Percentiles rank a stretch among this genome's conserved stretches.
These are phyloP conservation scores for Nematocida parisii DNA, from an alignment of 371 early-diverging fungal species.

Conservation along the genomic window DNA sequence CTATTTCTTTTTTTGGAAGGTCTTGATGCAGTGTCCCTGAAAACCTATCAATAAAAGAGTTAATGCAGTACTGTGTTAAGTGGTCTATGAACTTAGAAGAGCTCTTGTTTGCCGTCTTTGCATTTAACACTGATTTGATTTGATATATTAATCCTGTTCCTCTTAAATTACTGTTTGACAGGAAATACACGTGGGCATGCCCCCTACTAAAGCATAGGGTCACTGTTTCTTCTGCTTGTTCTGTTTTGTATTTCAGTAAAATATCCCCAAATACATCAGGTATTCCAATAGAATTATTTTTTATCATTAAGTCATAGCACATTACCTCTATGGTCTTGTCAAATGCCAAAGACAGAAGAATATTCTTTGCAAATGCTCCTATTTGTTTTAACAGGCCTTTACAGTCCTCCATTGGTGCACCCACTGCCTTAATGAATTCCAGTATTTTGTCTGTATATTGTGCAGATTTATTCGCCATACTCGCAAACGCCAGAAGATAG, in stretches of 20 bases:
- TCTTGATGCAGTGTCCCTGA: too few relatives aligned
- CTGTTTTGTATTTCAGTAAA: background rate
- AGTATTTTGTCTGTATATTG: too few relatives aligned
- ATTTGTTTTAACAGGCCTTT: background rate
- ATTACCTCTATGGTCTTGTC: background rate
- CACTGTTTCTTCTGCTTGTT: background rate
- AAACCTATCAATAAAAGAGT: too few relatives aligned
- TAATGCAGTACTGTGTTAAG: background rate
- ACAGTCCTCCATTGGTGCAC: background rate
- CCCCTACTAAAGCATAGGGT: background rate
- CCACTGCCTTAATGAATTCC: too few relatives aligned
- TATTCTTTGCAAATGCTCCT: background rate
- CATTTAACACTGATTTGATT: background rate
- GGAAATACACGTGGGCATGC: background rate
- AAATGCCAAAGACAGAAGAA: background rate
- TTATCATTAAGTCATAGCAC: background rate
- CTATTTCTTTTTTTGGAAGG: too few relatives aligned
- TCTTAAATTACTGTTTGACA: background rate
- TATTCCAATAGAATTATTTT: background rate
- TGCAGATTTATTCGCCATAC: too few relatives aligned
- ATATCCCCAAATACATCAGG: background rate
- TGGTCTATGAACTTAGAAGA: background rate
- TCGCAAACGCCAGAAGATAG: background rate
- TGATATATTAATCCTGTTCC: background rate
- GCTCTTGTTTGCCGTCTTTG: background rate